phyloP scores from a whole-genome alignment of 305 asterid species.

The Fraxinus baroniana region DNA sequence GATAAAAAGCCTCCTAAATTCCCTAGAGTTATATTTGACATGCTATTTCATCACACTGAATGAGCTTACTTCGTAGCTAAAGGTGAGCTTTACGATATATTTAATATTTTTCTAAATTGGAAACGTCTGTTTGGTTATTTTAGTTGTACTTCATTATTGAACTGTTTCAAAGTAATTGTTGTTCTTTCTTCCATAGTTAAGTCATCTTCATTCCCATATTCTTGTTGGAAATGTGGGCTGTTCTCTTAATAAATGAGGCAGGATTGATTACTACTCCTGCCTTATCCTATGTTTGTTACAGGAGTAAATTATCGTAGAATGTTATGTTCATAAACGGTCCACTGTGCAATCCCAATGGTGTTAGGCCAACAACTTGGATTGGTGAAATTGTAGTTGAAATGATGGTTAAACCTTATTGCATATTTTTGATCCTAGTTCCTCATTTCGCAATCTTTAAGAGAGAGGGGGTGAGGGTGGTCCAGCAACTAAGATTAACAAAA shows the following conservation, averaged over 20 bases:
- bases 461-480: neutral
- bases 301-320: neutral
- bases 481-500: neutral
- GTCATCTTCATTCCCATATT: neutral
- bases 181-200: neutral
- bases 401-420: neutral
- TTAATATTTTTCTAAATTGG: neutral
- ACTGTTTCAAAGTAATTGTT: neutral
- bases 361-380: neutral
- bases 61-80: slow-evolving; percentile 24
- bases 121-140: neutral
- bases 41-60: slow-evolving; percentile 26
- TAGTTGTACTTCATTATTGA: neutral
- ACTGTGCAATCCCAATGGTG: neutral
- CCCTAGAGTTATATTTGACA: slow-evolving; percentile 22
- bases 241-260: neutral
- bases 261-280: neutral
- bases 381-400: neutral
- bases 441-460: neutral
- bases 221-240: neutral
- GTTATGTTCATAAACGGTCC: neutral
- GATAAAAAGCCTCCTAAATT: slow-evolving; percentile 20
- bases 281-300: neutral
- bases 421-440: neutral
- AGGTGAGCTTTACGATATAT: slow-evolving; percentile 17